Percentiles rank a stretch among this genome's conserved stretches.
phyloP scores from a whole-genome alignment of 2,329 filamentous ascomycete genomes.

The Juglanconis sp. region DNA sequence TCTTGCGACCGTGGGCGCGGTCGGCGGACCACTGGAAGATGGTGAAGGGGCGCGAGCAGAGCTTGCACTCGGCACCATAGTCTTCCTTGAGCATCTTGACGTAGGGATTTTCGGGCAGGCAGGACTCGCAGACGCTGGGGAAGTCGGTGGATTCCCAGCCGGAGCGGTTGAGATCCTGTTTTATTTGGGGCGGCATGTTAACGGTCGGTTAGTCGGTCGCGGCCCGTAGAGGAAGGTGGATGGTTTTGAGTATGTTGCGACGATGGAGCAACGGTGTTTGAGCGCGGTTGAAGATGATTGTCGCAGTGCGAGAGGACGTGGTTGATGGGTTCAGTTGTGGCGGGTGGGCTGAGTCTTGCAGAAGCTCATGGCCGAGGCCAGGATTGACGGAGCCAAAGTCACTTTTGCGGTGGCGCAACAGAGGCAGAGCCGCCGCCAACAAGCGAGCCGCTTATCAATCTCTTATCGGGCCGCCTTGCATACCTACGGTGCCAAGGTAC shows the following conservation, averaged over 20 bases:
- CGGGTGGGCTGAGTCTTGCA: background rate
- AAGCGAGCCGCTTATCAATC: background rate
- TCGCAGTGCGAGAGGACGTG: background rate
- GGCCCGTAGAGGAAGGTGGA: constrained; percentile 20
- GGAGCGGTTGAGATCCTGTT: constrained; percentile 90
- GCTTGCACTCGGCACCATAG: constrained; percentile 81
- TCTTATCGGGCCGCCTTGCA: background rate
- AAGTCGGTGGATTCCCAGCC: constrained; percentile 95
- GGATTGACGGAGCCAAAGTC: background rate
- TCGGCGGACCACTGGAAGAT: constrained; percentile 94
- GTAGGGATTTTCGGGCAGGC: constrained; percentile 92
- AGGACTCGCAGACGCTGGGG: constrained; percentile 86
- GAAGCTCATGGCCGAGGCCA: background rate
- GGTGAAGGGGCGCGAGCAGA: constrained; percentile 92
- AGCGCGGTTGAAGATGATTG: background rate
- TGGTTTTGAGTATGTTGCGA: background rate
- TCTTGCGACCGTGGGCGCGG: constrained; percentile 81
- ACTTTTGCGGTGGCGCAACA: background rate
- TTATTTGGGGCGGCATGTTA: constrained; percentile 83
- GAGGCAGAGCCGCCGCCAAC: too few relatives aligned
- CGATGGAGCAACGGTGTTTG: background rate
- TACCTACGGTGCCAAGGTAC: too few relatives aligned
- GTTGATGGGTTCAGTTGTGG: background rate
- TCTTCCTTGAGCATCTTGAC: constrained; percentile 99
- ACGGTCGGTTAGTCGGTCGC: too few relatives aligned